Evolutionary conservation across 2,329 filamentous ascomycete genomes (phyloP), one percentile per base, ranked within the genome.

Genomic region (Pyrenochaeta sp.): DNA sequence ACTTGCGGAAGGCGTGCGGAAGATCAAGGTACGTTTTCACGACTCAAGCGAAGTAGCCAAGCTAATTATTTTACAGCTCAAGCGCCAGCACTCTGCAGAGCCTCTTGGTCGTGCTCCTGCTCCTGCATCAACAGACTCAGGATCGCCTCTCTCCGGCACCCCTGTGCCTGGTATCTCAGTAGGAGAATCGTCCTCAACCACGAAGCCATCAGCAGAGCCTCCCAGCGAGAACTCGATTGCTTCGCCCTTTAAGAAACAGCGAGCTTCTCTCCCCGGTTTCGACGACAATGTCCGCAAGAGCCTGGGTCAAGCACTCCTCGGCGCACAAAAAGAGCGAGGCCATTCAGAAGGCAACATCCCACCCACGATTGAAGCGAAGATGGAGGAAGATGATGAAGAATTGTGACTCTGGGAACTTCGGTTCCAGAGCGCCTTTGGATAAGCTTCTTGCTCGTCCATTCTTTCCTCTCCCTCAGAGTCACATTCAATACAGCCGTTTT

Each of bases 21-120:
- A 90, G 58, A 93, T 94, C 70, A 88, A 86, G 72, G 89, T 90
- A 78, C 64, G 82, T n/a, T n/a, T n/a, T n/a, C n/a, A n/a, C n/a
- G n/a, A n/a, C n/a, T n/a, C n/a, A n/a, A n/a, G n/a, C n/a, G n/a
- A n/a, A 10, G 11, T 23, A 5, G 8, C 20, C n/a, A 13, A 37
- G 27, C 52, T 61, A 63, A 70, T 51, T 42, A 42, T 17, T 4
- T 22, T 24, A 61, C 61, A 92, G 89, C 83, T 93, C 51, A 93
- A 93, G 77, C 82, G 89, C 53, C 86, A 88, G 53, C 88, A 90
- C 67, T 92, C 89, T 7, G 82, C 81, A 26, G 89, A 91, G 36
- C 85, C 84, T 8, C 76, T 87, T 14, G 78, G 77, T 61, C 64
- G 67, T 68, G 37, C 52, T 17, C 35, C 49, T 22, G 53, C 63